Evolutionary conservation across 129 eudicot genomes (phyloP), one percentile per base, ranked within the genome.

Genomic region (Deinandra increscens): DNA sequence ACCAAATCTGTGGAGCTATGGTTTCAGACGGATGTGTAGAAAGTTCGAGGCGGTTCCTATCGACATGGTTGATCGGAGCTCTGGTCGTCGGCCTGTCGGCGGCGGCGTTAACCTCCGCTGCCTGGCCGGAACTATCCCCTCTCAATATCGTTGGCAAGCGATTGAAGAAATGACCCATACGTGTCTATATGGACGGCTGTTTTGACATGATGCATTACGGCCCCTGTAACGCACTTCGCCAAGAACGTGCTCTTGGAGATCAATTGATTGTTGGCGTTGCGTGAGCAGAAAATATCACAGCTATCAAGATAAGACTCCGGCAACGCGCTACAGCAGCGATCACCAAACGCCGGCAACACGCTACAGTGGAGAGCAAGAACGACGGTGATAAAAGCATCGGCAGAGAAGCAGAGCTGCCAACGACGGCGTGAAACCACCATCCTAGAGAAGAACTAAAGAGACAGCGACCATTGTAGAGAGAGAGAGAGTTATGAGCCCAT

Each of bases 171-270:
- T 79, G 80, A 17, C 95, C 99, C 1, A 58, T 89, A 9, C 80
- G 99, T 71, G 99, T 93, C 12, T 93, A 93, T 73, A 93, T 93
- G 99, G 99, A 93, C 62, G 99, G 99, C 0, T 93, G 99, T 75
- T 93, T 93, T 65, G 99, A 93, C 69, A 93, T 93, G 99, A 93
- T 93, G 99, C 99, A 93, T 74, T 93, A 93, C 72, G 99, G 99
- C 43, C 99, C 89, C 70, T 93, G 99, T 64, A 93, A 93, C 75
- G 99, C 99, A 44, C 91, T 93, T 36, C 95, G 99, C 8, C 99
- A 93, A 74, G 99, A 97, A 3, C 86, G 99, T 41, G 97, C 93
- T 56, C 88, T 93, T 22, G 99, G 99, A 34, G 99, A 93, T 81
- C 99, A 93, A 78, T 83, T 93, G 82, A 90, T 93, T 36, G 99